These are phyloP conservation scores for Hypoxylon sp. DNA, from an alignment of 2,329 filamentous ascomycete species.

Conservation along the genomic window DNA sequence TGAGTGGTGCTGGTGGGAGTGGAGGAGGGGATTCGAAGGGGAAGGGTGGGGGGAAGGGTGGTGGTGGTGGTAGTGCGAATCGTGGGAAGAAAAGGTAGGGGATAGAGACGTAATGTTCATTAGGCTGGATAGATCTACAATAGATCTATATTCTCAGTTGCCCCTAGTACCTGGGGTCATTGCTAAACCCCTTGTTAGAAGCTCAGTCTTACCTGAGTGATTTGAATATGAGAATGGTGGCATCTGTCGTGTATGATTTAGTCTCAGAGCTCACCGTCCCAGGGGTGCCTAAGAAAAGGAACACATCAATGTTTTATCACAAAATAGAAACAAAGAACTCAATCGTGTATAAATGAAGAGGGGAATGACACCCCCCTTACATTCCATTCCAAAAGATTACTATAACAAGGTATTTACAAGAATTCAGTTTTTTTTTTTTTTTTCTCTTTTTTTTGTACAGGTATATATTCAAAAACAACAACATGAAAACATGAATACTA, in stretches of 20 bases:
- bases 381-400: too few species aligned
- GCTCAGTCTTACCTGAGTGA: background rate
- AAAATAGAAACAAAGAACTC: background rate
- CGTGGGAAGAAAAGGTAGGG: slow-evolving; percentile 61
- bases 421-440: too few species aligned
- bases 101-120: background rate
- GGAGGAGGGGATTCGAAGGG: slow-evolving; percentile 58
- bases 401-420: too few species aligned
- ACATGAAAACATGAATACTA: too few species aligned
- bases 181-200: background rate
- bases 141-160: slow-evolving; percentile 6
- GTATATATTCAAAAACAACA: too few species aligned
- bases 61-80: slow-evolving; percentile 55
- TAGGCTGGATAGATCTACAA: slow-evolving; percentile 1
- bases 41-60: slow-evolving; percentile 57
- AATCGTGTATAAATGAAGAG: background rate
- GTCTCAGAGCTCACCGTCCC: background rate
- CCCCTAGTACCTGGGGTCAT: background rate
- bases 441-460: too few species aligned
- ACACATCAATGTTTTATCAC: background rate
- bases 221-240: background rate
- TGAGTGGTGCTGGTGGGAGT: slow-evolving; percentile 68
- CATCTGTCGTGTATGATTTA: background rate
- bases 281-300: background rate
- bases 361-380: too few species aligned